phyloP scores from a whole-genome alignment of 345 rosid species.

The Populus nigra region DNA sequence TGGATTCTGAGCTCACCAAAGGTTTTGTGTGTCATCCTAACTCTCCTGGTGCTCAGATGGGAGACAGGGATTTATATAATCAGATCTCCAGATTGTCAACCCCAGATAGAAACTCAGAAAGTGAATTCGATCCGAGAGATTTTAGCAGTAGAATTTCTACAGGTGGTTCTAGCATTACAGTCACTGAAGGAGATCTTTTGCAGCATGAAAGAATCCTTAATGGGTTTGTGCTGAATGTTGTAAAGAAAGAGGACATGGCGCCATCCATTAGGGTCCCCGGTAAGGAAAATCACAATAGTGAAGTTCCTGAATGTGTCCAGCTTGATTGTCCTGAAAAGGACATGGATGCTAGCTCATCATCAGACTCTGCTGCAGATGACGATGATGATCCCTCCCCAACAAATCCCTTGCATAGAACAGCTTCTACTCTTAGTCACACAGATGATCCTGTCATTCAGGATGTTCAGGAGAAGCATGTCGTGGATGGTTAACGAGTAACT shows the following conservation, averaged over 20 bases:
- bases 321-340: conserved; percentile 67
- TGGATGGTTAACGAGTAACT: conserved; percentile 4
- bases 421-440: not conserved
- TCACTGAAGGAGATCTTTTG: conserved; percentile 76
- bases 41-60: conserved; percentile 33
- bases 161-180: conserved; percentile 54
- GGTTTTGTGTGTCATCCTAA: conserved; percentile 49
- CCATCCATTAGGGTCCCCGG: conserved; percentile 35
- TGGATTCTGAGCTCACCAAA: conserved; percentile 50
- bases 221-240: conserved; percentile 74
- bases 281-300: conserved; percentile 35
- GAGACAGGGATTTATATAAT: conserved; percentile 43
- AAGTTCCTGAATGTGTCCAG: conserved; percentile 59
- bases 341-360: conserved; percentile 60
- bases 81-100: conserved; percentile 40
- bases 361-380: conserved; percentile 38
- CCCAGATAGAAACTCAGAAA: conserved; percentile 46
- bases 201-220: conserved; percentile 67
- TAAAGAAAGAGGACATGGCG: conserved; percentile 58
- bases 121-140: conserved; percentile 45
- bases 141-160: conserved; percentile 26
- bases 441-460: conserved; percentile 5
- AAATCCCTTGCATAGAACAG: conserved; percentile 1
- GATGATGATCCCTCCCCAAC: conserved; percentile 6
- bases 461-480: conserved; percentile 9